Percentiles rank a stretch among this genome's conserved stretches.
phyloP scores from a whole-genome alignment of 371 early-diverging fungal genomes.

The Lichtheimia ornata region DNA sequence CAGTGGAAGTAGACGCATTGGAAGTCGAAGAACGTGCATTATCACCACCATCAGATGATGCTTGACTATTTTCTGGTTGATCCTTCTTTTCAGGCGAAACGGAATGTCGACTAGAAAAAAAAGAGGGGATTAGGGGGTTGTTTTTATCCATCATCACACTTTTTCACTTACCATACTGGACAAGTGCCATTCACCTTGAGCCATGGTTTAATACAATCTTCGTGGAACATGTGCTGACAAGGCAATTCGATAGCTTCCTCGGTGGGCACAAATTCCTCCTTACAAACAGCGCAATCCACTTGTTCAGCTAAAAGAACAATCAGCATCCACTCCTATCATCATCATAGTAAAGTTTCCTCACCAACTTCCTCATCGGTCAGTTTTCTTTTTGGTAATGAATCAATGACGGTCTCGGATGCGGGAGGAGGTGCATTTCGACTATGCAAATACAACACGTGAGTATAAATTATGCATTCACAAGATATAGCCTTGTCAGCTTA shows the following conservation, averaged over 20 bases:
- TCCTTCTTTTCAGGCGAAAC: conserved; percentile 20
- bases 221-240: conserved; percentile 86
- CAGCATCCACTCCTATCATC: conserved; percentile 1
- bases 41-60: not conserved
- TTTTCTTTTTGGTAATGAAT: conserved; percentile 45
- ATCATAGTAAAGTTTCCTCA: conserved; percentile 3
- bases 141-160: not conserved
- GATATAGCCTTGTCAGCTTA: conserved; percentile 14
- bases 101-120: conserved; percentile 33
- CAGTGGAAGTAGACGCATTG: not conserved
- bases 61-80: conserved; percentile 4
- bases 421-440: conserved; percentile 64
- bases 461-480: not conserved
- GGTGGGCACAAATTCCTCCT: conserved; percentile 69
- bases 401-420: conserved; percentile 67
- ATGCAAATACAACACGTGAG: conserved; percentile 23
- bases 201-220: conserved; percentile 89
- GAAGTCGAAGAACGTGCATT: conserved; percentile 5
- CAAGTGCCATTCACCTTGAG: conserved; percentile 84
- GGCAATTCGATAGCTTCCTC: conserved; percentile 68
- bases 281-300: conserved; percentile 78
- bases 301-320: conserved; percentile 32
- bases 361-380: conserved; percentile 57
- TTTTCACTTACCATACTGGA: conserved; percentile 77
- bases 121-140: not conserved